phyloP scores from a whole-genome alignment of 768 basidiomycete species.

The Royoungia palumana region DNA sequence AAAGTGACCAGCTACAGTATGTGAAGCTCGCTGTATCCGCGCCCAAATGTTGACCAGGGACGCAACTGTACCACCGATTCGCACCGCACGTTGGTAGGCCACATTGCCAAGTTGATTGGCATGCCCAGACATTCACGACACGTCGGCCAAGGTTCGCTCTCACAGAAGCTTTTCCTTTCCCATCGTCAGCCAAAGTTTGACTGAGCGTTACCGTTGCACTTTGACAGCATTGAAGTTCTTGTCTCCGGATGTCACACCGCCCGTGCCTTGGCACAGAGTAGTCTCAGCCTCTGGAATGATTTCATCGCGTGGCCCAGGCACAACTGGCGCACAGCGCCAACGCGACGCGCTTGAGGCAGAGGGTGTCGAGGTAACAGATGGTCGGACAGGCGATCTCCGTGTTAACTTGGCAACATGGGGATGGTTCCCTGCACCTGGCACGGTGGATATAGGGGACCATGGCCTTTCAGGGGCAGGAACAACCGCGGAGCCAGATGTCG shows the following conservation, averaged over 20 bases:
- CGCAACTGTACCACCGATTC: neutral
- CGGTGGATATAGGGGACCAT: constrained; percentile 18
- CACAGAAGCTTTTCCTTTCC: neutral
- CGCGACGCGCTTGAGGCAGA: constrained; percentile 74
- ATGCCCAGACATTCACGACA: constrained; percentile 79
- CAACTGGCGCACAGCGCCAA: constrained; percentile 74
- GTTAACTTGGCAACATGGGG: constrained; percentile 58
- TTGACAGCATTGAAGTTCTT: constrained; percentile 73
- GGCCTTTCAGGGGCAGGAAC: neutral
- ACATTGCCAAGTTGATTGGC: constrained; percentile 75
- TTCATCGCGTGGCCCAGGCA: constrained; percentile 82
- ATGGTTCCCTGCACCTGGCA: constrained; percentile 56
- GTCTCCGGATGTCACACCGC: constrained; percentile 52
- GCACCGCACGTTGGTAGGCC: constrained; percentile 42
- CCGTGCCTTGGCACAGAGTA: constrained; percentile 82
- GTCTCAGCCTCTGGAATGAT: constrained; percentile 66
- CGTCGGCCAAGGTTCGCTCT: constrained; percentile 69
- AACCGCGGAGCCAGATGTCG: neutral
- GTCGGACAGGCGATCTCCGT: constrained; percentile 53
- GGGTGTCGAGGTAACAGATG: constrained; percentile 68
- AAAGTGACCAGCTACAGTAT: constrained; percentile 77
- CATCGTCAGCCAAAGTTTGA: neutral
- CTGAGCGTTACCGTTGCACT: neutral
- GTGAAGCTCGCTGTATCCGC: constrained; percentile 6
- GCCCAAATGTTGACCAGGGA: neutral